phyloP scores from a whole-genome alignment of 495 filamentous ascomycete genomes.

The Xylaria palmicola region DNA sequence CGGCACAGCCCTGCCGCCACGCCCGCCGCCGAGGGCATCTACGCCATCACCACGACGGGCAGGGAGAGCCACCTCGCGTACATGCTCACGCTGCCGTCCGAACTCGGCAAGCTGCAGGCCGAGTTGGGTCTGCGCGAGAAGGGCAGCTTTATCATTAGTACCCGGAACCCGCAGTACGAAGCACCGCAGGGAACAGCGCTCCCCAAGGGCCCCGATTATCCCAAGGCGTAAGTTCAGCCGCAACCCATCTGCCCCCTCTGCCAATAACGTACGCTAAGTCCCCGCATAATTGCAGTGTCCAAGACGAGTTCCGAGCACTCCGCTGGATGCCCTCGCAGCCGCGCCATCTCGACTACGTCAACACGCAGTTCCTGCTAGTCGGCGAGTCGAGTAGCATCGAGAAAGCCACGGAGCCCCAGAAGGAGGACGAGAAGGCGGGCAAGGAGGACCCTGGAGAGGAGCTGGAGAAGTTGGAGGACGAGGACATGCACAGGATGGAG shows the following conservation, averaged over 20 bases:
- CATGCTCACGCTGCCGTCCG: constrained; percentile 71
- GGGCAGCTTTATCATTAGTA: constrained; percentile 76
- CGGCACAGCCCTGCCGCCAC: constrained; percentile 69
- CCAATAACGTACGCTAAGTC: constrained; percentile 1
- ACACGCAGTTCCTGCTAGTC: constrained; percentile 80
- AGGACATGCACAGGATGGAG: constrained; percentile 42
- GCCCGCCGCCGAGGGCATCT: constrained; percentile 82
- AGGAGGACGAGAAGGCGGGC: constrained; percentile 54
- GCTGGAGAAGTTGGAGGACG: constrained; percentile 44
- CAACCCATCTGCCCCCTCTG: neutral
- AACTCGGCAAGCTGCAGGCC: constrained; percentile 70
- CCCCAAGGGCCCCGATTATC: constrained; percentile 67
- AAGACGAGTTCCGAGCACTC: constrained; percentile 69
- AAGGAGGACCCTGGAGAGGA: constrained; percentile 60
- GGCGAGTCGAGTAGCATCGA: constrained; percentile 66
- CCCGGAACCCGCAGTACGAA: constrained; percentile 74
- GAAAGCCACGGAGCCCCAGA: constrained; percentile 59
- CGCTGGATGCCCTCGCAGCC: constrained; percentile 75
- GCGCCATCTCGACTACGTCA: constrained; percentile 73
- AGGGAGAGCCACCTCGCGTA: constrained; percentile 77
- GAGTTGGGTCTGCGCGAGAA: constrained; percentile 70
- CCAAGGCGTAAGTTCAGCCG: constrained; percentile 60
- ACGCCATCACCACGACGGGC: constrained; percentile 74
- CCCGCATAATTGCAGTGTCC: constrained; percentile 42
- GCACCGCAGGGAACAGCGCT: constrained; percentile 63